Conservation (phyloP, 371 early-diverging fungal species). For the Dichotomocladium elegans region DNA sequence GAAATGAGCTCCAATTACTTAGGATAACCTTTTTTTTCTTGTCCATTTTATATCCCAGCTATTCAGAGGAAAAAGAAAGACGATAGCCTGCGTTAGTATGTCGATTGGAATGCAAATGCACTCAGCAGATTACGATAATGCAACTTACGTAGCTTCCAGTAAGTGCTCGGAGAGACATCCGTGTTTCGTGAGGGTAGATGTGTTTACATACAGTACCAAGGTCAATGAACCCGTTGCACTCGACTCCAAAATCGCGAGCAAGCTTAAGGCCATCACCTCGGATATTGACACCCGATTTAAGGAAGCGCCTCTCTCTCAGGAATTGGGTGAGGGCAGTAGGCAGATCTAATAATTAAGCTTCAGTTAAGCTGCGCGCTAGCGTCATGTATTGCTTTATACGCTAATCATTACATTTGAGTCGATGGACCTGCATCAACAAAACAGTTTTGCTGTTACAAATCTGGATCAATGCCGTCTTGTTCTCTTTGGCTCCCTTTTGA, state of each 20-base stretch:
- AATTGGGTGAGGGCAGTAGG: conserved; percentile 35
- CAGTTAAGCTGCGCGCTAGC: no score
- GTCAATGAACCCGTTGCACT: conserved; percentile 53
- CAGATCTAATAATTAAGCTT: conserved; percentile 18
- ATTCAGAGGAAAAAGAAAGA: neutral
- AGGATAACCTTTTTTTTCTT: conserved; percentile 33
- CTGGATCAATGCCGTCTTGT: conserved; percentile 48
- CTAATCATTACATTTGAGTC: conserved; percentile 30
- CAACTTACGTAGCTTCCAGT: conserved; percentile 1
- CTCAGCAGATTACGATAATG: no score
- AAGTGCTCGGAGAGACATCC: neutral
- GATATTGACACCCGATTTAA: conserved; percentile 56
- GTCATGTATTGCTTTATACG: no score
- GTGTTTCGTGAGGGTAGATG: neutral
- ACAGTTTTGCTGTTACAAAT: conserved; percentile 44
- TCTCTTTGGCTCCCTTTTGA: conserved; percentile 22
- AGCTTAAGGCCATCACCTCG: conserved; percentile 46
- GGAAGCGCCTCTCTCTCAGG: conserved; percentile 27
- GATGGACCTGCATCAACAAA: conserved; percentile 42
- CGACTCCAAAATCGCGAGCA: conserved; percentile 45
- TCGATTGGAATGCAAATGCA: no score
- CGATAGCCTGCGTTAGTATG: neutral
- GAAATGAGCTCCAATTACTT: conserved; percentile 45
- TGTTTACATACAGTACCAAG: neutral
- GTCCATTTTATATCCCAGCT: conserved; percentile 44